phyloP scores from a whole-genome alignment of 116 monocot genomes.

The Zostera marina region DNA sequence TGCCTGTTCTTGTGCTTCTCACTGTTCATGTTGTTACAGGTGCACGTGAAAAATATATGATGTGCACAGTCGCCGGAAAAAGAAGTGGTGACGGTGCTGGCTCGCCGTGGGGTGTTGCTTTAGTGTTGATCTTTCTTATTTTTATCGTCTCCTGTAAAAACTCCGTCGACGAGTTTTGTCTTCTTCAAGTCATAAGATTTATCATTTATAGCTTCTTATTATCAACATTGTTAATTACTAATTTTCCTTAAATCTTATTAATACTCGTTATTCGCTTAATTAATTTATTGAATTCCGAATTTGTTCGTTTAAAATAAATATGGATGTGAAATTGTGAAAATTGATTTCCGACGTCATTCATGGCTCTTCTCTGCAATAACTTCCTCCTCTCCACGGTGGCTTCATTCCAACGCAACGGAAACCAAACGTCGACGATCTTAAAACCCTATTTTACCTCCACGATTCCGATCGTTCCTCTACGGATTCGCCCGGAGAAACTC shows the following conservation, averaged over 20 bases:
- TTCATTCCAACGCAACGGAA: neutral
- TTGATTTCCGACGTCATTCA: neutral
- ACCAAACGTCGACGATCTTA: neutral
- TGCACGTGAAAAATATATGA: constrained; percentile 10
- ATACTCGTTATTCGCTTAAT: no score
- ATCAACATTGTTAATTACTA: constrained; percentile 1
- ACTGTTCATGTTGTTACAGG: constrained; percentile 27
- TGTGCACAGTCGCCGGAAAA: constrained; percentile 9
- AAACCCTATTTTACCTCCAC: neutral
- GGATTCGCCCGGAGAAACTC: neutral
- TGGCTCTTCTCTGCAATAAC: neutral
- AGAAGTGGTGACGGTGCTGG: constrained; percentile 17
- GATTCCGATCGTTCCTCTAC: neutral
- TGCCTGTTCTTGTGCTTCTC: constrained; percentile 42
- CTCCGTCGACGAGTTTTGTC: constrained; percentile 34
- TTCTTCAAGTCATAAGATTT: no score
- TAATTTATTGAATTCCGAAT: no score
- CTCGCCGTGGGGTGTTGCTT: constrained; percentile 49
- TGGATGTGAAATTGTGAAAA: no score
- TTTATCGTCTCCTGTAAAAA: constrained; percentile 46
- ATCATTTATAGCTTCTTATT: no score
- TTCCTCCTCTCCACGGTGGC: neutral
- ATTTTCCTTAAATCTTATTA: no score
- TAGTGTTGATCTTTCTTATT: constrained; percentile 29
- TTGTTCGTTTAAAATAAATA: no score